These are phyloP conservation scores for Tolypocladium cylindrosporum DNA, from an alignment of 2,329 filamentous ascomycete species.

Conservation along the genomic window DNA sequence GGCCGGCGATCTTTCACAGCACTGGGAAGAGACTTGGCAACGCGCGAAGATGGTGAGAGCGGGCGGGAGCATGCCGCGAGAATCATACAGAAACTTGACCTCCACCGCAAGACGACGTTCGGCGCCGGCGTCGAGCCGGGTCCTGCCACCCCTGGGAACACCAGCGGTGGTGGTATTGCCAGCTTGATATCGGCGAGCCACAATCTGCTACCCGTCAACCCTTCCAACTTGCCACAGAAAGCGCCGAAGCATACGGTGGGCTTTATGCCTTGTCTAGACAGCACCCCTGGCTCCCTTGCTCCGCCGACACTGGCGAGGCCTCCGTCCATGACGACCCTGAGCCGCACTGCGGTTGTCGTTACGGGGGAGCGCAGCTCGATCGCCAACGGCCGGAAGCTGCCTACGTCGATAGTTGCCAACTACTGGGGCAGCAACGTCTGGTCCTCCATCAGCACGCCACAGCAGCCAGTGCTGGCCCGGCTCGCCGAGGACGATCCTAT, in stretches of 20 bases:
- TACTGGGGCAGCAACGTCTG: conserved; percentile 87
- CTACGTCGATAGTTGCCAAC: conserved; percentile 82
- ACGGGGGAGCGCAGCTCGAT: conserved; percentile 65
- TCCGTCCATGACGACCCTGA: conserved; percentile 75
- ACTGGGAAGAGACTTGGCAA: conserved; percentile 30
- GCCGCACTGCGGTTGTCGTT: conserved; percentile 72
- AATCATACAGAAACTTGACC: conserved; percentile 86
- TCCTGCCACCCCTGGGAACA: conserved; percentile 27
- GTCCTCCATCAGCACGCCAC: conserved; percentile 26
- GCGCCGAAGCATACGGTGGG: conserved; percentile 17
- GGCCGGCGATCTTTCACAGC: conserved; percentile 47
- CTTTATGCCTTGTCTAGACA: conserved; percentile 30
- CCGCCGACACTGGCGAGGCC: conserved; percentile 75
- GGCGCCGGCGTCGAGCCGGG: conserved; percentile 31
- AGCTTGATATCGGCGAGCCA: conserved; percentile 80
- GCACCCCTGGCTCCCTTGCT: conserved; percentile 55
- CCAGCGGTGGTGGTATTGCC: conserved; percentile 60
- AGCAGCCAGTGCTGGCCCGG: conserved; percentile 20
- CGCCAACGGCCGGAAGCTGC: conserved; percentile 61
- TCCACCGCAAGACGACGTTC: conserved; percentile 70
- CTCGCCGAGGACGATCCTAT: conserved; percentile 29
- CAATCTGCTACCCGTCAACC: conserved; percentile 58
- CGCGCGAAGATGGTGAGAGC: conserved; percentile 61
- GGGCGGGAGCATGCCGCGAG: conserved; percentile 73
- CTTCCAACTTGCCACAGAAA: conserved; percentile 15